Conservation (phyloP, 2,329 filamentous ascomycete genomes). For the Fusarium tupiense region DNA sequence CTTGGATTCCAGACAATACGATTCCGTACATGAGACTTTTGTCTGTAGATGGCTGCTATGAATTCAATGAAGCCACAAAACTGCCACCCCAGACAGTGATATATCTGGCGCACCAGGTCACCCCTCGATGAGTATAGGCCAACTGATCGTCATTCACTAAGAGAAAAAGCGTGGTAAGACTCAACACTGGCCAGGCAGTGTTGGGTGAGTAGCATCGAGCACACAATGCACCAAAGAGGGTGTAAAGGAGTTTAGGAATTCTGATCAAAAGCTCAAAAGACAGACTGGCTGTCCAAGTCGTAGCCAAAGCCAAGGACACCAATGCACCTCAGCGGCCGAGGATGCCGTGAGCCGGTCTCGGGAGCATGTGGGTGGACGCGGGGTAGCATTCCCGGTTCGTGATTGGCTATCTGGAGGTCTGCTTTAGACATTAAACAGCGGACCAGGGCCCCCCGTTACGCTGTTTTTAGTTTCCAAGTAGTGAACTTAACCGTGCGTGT, state of each 20-base stretch:
- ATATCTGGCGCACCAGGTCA: neutral
- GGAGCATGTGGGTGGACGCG: slow-evolving; percentile 42
- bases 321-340: slow-evolving; percentile 36
- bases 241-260: slow-evolving; percentile 17
- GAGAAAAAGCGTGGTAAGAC: slow-evolving; percentile 2
- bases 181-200: neutral
- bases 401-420: slow-evolving; percentile 29
- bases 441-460: neutral
- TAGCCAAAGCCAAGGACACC: slow-evolving; percentile 27
- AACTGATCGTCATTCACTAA: slow-evolving; percentile 2
- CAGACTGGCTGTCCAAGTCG: slow-evolving; percentile 3
- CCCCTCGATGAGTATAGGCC: neutral
- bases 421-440: neutral
- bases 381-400: slow-evolving; percentile 31
- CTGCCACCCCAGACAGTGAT: neutral
- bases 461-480: neutral
- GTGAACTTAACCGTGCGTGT: slow-evolving; percentile 22
- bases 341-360: slow-evolving; percentile 42
- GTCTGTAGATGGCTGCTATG: neutral
- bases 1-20: neutral
- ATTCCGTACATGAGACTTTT: neutral
- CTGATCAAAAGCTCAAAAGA: slow-evolving; percentile 5
- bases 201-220: slow-evolving; percentile 6
- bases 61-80: neutral
- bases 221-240: slow-evolving; percentile 10